These are phyloP conservation scores for Hemileccinum impolitum DNA, from an alignment of 768 basidiomycete species.

Conservation along the genomic window DNA sequence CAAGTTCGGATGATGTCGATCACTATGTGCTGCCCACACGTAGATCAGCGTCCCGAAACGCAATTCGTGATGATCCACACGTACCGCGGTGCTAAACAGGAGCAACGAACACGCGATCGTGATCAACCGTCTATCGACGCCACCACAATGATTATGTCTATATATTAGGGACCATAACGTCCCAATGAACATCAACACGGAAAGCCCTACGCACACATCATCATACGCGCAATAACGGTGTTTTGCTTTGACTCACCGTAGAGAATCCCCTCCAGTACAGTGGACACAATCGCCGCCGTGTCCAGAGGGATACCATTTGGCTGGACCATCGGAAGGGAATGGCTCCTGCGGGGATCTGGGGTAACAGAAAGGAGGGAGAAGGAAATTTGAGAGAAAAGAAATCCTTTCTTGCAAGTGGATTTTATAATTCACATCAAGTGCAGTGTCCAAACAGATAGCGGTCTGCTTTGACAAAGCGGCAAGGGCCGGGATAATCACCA, in stretches of 20 bases:
- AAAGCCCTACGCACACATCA: slow-evolving; percentile 20
- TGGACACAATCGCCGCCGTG: slow-evolving; percentile 22
- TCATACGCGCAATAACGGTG: neutral
- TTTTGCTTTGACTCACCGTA: slow-evolving; percentile 16
- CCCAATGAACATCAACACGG: slow-evolving; percentile 28
- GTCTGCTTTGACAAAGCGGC: no score
- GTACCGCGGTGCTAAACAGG: slow-evolving; percentile 22
- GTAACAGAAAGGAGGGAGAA: neutral
- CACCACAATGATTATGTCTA: neutral
- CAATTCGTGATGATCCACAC: neutral
- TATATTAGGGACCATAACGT: slow-evolving; percentile 22
- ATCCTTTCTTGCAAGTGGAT: neutral
- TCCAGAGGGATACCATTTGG: slow-evolving; percentile 15
- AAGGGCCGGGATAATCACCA: no score
- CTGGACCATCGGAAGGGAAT: neutral
- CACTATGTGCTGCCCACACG: slow-evolving; percentile 9
- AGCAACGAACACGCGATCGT: slow-evolving; percentile 20
- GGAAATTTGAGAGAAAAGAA: neutral
- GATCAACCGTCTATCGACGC: slow-evolving; percentile 14
- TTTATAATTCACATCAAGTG: neutral
- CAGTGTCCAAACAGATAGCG: neutral
- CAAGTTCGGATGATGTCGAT: slow-evolving; percentile 18
- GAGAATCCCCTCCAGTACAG: slow-evolving; percentile 23
- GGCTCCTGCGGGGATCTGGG: neutral
- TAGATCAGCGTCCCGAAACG: neutral